Evolutionary conservation across 2,329 filamentous ascomycete species (phyloP).

Genomic region (Pseudocercospora fuligena): DNA sequence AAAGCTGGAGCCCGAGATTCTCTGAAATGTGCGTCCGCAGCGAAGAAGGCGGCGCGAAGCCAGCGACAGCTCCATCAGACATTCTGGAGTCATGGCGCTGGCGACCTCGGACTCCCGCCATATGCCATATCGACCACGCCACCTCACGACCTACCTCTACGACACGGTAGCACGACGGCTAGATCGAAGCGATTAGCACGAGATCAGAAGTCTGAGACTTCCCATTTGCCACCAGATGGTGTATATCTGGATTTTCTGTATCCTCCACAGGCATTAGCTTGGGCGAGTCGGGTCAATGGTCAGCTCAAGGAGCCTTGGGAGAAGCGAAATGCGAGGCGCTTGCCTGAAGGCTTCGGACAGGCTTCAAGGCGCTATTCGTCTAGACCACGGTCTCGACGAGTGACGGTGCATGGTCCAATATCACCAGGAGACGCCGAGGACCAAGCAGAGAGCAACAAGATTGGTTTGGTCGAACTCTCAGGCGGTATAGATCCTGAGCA

Average conservation of each 20-base stretch:
- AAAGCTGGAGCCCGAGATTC: constrained; percentile 60
- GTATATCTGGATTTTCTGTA: constrained; percentile 55
- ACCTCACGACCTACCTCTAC: constrained; percentile 20
- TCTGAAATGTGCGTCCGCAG: constrained; percentile 44
- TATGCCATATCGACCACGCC: constrained; percentile 19
- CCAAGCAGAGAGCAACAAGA: background rate
- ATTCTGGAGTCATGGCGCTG: constrained; percentile 62
- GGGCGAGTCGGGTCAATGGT: constrained; percentile 35
- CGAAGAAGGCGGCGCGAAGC: constrained; percentile 44
- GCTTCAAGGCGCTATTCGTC: constrained; percentile 36
- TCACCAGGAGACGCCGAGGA: background rate
- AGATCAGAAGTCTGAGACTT: background rate
- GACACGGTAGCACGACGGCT: constrained; percentile 13
- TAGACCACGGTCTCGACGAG: constrained; percentile 11
- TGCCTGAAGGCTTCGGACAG: constrained; percentile 35
- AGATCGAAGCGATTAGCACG: background rate
- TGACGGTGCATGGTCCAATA: background rate
- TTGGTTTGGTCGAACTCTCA: background rate
- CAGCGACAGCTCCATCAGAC: constrained; percentile 58
- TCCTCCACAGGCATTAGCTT: constrained; percentile 50
- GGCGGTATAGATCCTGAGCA: background rate
- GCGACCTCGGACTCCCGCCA: constrained; percentile 48
- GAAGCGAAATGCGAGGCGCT: constrained; percentile 33
- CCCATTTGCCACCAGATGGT: constrained; percentile 9
- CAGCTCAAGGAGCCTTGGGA: constrained; percentile 36